Evolutionary conservation across 225 moss, liverwort and hornwort species (phyloP).

Genomic region (Physcomitrium patens): DNA sequence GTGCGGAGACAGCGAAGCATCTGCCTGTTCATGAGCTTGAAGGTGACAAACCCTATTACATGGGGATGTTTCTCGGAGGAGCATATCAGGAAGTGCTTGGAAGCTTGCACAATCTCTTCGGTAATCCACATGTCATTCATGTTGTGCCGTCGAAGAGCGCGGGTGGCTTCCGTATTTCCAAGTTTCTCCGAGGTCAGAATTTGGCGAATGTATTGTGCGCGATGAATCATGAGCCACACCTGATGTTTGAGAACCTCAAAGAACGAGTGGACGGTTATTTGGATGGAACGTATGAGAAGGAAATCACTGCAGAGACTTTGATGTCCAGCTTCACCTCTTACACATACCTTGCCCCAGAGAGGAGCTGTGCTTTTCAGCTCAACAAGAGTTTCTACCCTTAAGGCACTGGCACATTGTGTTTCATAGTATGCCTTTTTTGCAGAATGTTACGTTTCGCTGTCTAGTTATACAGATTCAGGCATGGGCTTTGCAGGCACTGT

Average conservation of each 20-base stretch:
- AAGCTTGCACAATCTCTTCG: conserved; percentile 88
- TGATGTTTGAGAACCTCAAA: conserved; percentile 63
- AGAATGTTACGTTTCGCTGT: conserved; percentile 50
- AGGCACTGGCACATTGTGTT: conserved; percentile 33
- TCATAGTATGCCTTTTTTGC: conserved; percentile 46
- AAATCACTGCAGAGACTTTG: conserved; percentile 49
- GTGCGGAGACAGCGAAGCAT: conserved; percentile 50
- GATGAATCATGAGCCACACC: conserved; percentile 75
- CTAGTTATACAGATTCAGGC: conserved; percentile 57
- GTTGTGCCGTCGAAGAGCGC: conserved; percentile 49
- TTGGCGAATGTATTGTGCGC: conserved; percentile 62
- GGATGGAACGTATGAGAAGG: conserved; percentile 57
- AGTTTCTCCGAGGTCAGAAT: conserved; percentile 62
- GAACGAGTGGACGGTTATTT: conserved; percentile 60
- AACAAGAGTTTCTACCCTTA: conserved; percentile 43
- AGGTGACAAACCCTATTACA: conserved; percentile 71
- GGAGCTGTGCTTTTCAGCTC: conserved; percentile 40
- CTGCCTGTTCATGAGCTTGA: conserved; percentile 67
- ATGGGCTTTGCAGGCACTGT: conserved; percentile 40
- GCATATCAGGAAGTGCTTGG: conserved; percentile 95
- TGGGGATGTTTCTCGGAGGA: conserved; percentile 93
- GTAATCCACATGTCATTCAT: conserved; percentile 82
- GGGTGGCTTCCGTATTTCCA: conserved; percentile 64
- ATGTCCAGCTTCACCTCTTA: conserved; percentile 69
- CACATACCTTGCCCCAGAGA: conserved; percentile 63